Conservation (phyloP, 2,329 filamentous ascomycete genomes). For the Ophiobolus disseminans region DNA sequence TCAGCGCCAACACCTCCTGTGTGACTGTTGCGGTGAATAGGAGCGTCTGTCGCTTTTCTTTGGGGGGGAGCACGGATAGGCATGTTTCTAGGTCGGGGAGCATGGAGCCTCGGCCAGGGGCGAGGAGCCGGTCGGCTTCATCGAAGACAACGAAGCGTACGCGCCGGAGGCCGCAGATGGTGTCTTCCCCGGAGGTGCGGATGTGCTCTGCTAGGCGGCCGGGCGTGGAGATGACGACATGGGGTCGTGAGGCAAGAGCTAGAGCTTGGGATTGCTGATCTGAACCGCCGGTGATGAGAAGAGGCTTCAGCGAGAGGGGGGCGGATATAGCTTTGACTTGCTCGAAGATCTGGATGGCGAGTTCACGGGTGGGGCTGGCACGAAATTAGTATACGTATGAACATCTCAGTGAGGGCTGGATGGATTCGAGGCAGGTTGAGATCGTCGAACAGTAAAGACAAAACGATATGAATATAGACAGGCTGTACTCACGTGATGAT, state of each 20-base stretch:
- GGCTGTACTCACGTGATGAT: conserved; percentile 79
- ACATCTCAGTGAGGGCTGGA: background rate
- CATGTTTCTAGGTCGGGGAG: conserved; percentile 92
- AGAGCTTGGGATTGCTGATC: conserved; percentile 94
- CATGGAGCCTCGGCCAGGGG: conserved; percentile 81
- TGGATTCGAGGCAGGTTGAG: background rate
- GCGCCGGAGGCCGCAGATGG: conserved; percentile 78
- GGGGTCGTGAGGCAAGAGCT: conserved; percentile 79
- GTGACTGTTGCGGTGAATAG: conserved; percentile 97
- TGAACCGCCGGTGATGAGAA: conserved; percentile 88
- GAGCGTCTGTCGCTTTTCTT: conserved; percentile 83
- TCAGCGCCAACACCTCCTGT: conserved; percentile 85
- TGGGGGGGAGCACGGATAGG: conserved; percentile 78
- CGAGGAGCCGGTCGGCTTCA: conserved; percentile 89
- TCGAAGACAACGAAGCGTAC: conserved; percentile 90
- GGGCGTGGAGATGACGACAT: conserved; percentile 93
- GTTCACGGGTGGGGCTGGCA: conserved; percentile 65
- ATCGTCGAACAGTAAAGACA: background rate
- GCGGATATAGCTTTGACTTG: conserved; percentile 93
- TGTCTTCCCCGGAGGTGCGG: conserved; percentile 87
- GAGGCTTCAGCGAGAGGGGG: conserved; percentile 82
- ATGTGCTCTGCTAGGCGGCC: conserved; percentile 92
- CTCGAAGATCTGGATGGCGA: conserved; percentile 95
- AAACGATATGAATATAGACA: background rate
- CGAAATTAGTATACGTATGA: conserved; percentile 12